Conservation (phyloP, 164 flowering plant species). For the Nelumbo lutea region DNA sequence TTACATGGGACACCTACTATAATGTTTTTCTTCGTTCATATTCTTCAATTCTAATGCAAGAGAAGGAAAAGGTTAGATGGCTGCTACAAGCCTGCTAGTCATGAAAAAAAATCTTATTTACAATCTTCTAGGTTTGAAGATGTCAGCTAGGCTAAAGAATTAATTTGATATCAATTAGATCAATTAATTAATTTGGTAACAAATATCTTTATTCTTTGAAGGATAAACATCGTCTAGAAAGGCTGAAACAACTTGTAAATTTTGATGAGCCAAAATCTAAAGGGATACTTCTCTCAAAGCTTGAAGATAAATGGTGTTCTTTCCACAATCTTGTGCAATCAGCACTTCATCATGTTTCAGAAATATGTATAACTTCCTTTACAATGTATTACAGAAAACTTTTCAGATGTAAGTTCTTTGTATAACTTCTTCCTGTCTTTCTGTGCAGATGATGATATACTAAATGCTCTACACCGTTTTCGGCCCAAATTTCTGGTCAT, state of each 20-base stretch:
- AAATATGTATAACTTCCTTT: slow-evolving; percentile 55
- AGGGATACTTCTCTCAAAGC: slow-evolving; percentile 25
- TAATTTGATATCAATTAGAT: not conserved
- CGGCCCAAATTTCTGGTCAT: slow-evolving; percentile 61
- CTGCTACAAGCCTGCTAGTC: too few species aligned
- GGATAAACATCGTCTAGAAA: slow-evolving; percentile 78
- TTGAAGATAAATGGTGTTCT: slow-evolving; percentile 91
- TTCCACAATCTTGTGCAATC: slow-evolving; percentile 76
- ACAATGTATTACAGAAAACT: not conserved
- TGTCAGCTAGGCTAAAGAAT: too few species aligned
- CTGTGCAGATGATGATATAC: slow-evolving; percentile 72
- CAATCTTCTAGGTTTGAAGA: too few species aligned
- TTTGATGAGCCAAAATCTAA: slow-evolving; percentile 31
- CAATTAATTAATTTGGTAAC: not conserved
- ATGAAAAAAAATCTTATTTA: not conserved
- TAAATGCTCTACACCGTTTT: slow-evolving; percentile 64
- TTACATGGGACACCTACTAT: too few species aligned
- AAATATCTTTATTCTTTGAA: slow-evolving; percentile 25
- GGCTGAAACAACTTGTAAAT: slow-evolving; percentile 38
- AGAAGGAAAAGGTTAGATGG: too few species aligned
- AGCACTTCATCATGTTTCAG: slow-evolving; percentile 62
- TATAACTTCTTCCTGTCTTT: slow-evolving; percentile 5
- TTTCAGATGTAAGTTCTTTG: not conserved
- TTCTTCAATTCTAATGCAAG: too few species aligned
- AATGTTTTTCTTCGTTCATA: too few species aligned